Conservation (phyloP, 1,139 yeast species). For the Pichia terricola region DNA sequence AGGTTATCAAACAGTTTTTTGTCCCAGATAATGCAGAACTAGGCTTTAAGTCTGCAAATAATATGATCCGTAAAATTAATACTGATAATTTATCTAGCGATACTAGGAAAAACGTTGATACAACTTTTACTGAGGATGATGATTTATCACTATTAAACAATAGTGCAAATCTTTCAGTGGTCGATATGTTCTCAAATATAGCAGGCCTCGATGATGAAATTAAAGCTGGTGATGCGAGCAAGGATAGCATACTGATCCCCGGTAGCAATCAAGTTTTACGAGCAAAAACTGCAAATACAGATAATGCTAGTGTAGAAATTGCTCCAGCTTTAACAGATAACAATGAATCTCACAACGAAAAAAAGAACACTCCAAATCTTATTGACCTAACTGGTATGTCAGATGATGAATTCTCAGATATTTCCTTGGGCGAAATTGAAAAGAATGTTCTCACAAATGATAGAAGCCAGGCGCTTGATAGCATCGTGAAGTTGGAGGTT, state of each 20-base stretch:
- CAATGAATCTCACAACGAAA: background rate
- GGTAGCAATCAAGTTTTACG: background rate
- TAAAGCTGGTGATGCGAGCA: background rate
- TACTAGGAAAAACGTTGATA: too few species aligned
- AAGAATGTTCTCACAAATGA: too few species aligned
- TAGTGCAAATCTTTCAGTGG: too few species aligned
- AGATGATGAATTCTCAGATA: constrained; percentile 8
- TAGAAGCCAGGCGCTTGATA: background rate
- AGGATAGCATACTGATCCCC: background rate
- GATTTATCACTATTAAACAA: too few species aligned
- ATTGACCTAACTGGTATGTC: constrained; percentile 2
- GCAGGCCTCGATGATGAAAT: background rate
- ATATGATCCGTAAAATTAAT: background rate
- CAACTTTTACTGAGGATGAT: too few species aligned
- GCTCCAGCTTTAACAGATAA: background rate
- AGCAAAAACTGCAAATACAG: background rate
- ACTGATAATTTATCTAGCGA: background rate
- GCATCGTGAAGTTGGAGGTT: background rate
- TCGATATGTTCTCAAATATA: background rate
- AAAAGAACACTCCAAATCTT: background rate
- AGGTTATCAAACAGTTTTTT: background rate
- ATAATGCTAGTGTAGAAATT: background rate
- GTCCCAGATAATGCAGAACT: background rate
- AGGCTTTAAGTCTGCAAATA: background rate
- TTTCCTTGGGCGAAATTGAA: constrained; percentile 7